Conservation (phyloP, 768 basidiomycete species). For the Suillus variegatus region DNA sequence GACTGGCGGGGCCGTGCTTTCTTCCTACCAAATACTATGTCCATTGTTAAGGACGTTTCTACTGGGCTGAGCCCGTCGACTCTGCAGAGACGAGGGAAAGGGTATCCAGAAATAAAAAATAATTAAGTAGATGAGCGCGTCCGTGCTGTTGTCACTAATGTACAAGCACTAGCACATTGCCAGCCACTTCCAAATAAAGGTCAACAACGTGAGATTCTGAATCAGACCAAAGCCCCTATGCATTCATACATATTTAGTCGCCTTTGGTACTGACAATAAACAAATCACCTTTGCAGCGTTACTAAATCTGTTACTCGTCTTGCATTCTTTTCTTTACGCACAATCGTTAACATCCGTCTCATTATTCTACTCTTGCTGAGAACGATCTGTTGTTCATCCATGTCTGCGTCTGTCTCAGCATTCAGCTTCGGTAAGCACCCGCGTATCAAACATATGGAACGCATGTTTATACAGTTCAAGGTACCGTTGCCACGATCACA, state of each 20-base stretch:
- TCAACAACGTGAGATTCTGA: background rate
- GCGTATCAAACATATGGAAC: background rate
- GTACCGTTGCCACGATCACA: background rate
- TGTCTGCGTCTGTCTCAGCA: background rate
- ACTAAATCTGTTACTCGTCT: background rate
- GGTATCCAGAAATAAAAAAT: conserved; percentile 6
- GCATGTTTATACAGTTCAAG: background rate
- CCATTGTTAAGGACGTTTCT: conserved; percentile 43
- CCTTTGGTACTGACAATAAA: background rate
- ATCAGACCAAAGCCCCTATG: background rate
- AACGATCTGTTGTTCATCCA: background rate
- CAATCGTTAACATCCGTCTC: background rate
- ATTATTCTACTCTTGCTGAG: background rate
- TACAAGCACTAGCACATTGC: background rate
- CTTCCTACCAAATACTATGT: conserved; percentile 66
- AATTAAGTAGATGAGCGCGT: conserved; percentile 5
- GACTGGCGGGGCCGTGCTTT: conserved; percentile 59
- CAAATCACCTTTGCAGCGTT: background rate
- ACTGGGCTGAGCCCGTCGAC: background rate
- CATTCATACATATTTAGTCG: background rate
- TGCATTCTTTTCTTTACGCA: background rate
- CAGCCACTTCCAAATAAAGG: conserved; percentile 5
- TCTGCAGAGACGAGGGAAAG: background rate
- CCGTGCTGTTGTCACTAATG: background rate
- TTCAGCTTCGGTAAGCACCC: background rate